These are phyloP conservation scores for Vickermania ingenoplastis DNA, from an alignment of 208 protist genomes.

Conservation along the genomic window DNA sequence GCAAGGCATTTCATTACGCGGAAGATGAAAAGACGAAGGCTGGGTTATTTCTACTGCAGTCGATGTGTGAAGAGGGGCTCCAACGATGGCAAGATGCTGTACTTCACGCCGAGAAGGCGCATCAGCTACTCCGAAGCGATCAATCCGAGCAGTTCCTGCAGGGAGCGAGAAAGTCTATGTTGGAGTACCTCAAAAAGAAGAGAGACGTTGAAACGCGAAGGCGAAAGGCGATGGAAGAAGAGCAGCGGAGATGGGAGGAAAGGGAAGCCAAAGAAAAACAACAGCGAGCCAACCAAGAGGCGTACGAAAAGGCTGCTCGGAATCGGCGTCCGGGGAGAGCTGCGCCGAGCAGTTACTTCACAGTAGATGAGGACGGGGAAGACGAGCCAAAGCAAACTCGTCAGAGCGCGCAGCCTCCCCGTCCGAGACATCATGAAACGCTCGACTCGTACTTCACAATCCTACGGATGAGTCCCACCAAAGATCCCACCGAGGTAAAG, in stretches of 20 bases:
- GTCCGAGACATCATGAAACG: not conserved
- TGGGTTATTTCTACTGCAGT: conserved; percentile 25
- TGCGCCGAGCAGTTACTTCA: not conserved
- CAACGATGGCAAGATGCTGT: conserved; percentile 41
- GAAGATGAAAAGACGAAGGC: conserved; percentile 11
- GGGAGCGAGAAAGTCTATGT: conserved; percentile 10
- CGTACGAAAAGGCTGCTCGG: not conserved
- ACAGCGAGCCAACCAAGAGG: not conserved
- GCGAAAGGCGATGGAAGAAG: not conserved
- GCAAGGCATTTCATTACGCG: conserved; percentile 23
- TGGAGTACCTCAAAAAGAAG: conserved; percentile 10
- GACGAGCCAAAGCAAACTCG: not conserved
- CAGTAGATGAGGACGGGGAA: not conserved
- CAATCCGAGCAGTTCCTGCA: conserved; percentile 10
- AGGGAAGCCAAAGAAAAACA: not conserved
- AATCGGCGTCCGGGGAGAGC: not conserved
- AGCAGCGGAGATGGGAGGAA: not conserved
- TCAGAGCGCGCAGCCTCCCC: not conserved
- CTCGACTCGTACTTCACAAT: conserved; percentile 6
- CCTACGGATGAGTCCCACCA: conserved; percentile 11
- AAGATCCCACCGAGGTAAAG: conserved; percentile 12
- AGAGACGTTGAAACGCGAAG: conserved; percentile 1
- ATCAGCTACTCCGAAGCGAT: conserved; percentile 12
- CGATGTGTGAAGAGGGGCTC: conserved; percentile 48
- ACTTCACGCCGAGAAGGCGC: conserved; percentile 21